Evolutionary conservation across 345 rosid genomes (phyloP).

Genomic region (Kandelia obovata): DNA sequence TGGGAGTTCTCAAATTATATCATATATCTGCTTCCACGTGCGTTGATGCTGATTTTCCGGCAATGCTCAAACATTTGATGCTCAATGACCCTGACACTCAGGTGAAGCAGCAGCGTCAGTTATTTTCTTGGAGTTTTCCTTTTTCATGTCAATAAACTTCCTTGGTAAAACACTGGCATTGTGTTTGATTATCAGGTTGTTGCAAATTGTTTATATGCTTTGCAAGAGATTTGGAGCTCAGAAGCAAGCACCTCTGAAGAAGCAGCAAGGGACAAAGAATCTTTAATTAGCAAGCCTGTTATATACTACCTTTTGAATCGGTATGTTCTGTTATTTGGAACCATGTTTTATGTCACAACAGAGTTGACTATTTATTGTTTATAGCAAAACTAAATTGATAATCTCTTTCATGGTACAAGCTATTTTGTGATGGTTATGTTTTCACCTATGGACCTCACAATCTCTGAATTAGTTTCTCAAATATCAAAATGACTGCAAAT

Average conservation of each 20-base stretch:
- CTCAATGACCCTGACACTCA: conserved; percentile 80
- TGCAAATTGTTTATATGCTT: conserved; percentile 79
- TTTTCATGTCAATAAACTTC: too few relatives aligned
- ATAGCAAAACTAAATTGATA: neutral
- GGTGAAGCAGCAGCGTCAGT: conserved; percentile 30
- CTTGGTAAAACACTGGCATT: neutral
- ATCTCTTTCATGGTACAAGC: neutral
- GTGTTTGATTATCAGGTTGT: conserved; percentile 52
- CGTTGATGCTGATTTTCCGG: conserved; percentile 80
- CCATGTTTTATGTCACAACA: neutral
- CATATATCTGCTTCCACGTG: conserved; percentile 84
- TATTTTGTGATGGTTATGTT: neutral
- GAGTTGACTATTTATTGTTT: conserved; percentile 2
- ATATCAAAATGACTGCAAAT: too few relatives aligned
- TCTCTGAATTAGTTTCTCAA: neutral
- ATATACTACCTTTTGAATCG: conserved; percentile 73
- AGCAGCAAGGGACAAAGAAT: conserved; percentile 78
- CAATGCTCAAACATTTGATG: conserved; percentile 78
- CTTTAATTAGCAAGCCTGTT: conserved; percentile 71
- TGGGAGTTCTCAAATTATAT: conserved; percentile 86
- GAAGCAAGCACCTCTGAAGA: conserved; percentile 88
- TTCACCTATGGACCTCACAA: neutral
- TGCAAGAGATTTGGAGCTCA: conserved; percentile 93
- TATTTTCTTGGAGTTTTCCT: too few relatives aligned
- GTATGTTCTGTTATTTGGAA: conserved; percentile 33